Evolutionary conservation across 495 filamentous ascomycete species (phyloP), one percentile per base, ranked within the genome.

Genomic region (Bacidia rubella): DNA sequence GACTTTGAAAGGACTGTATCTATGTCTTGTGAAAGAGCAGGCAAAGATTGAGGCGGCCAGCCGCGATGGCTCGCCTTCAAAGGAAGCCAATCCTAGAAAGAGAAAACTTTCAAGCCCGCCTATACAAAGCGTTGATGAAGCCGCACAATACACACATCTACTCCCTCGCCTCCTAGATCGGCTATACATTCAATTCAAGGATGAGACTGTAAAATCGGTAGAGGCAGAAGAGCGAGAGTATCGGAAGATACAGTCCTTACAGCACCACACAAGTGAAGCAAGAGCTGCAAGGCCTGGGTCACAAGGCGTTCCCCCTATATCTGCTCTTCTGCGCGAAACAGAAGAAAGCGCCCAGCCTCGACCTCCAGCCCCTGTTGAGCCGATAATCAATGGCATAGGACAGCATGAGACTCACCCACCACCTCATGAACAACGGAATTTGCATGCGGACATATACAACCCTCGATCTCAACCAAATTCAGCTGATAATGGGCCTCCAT

Each of bases 11-110:
- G 76, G 85, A 48, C 74, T 86, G 45, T 95, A 90, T 65, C 68
- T 85, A 61, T 77, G 76, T 19, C 67, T 92, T 27, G 62, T 96
- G 59, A 79, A 78, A 53, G 85, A 95, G 62, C 86, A 90, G 55
- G 71, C 80, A 23, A 68, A 67, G 41, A 56, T 63, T 0, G 47
- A 48, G n/a, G 35, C 49, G 32, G 26, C 58, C 15, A 47, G 39
- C n/a, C 51, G 45, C 11, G 59, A 57, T 2, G 51, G 53, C 1
- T 68, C 68, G 60, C 57, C 57, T 25, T 43, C 61, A 20, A 70
- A 71, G 22, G 65, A 60, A 26, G 21, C 38, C 0, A 77, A 76
- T 47, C 76, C 81, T 9, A 82, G 78, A 62, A 89, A 87, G 66
- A 78, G 85, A 52, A 87, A 87, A 67, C 76, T 85, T 22, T 74